phyloP scores from a whole-genome alignment of 768 basidiomycete species.

The Auriscalpium orientale region DNA sequence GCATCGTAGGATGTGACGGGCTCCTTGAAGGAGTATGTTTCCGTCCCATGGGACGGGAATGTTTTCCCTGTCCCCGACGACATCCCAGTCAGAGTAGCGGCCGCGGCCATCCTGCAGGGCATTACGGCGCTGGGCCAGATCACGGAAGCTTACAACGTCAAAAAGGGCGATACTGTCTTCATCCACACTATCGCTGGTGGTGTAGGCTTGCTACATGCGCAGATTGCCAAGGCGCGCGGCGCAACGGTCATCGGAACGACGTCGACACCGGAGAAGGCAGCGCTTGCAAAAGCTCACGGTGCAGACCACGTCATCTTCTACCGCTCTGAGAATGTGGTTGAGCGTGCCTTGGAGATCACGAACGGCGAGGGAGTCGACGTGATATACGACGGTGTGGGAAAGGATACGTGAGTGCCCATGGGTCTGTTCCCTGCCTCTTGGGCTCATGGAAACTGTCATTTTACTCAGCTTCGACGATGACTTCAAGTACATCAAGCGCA shows the following conservation, averaged over 20 bases:
- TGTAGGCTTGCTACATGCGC: slow-evolving; percentile 61
- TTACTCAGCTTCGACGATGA: slow-evolving; percentile 62
- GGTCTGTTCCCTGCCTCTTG: not conserved
- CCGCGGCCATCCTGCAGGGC: slow-evolving; percentile 64
- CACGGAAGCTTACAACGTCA: slow-evolving; percentile 79
- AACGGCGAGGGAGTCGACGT: slow-evolving; percentile 78
- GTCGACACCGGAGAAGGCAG: slow-evolving; percentile 77
- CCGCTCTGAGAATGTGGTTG: slow-evolving; percentile 63
- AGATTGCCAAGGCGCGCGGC: slow-evolving; percentile 65
- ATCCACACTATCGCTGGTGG: slow-evolving; percentile 93
- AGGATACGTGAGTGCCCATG: slow-evolving; percentile 66
- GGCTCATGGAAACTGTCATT: not conserved
- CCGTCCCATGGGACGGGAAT: slow-evolving; percentile 50
- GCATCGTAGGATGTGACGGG: slow-evolving; percentile 35
- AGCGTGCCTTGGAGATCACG: slow-evolving; percentile 67
- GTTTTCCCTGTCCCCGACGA: slow-evolving; percentile 56
- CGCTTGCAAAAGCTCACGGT: slow-evolving; percentile 68
- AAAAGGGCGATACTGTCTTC: slow-evolving; percentile 72
- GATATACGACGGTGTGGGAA: slow-evolving; percentile 94
- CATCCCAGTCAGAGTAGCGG: slow-evolving; percentile 54
- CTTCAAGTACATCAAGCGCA: slow-evolving; percentile 70
- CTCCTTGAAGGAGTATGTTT: slow-evolving; percentile 65
- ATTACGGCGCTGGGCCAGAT: slow-evolving; percentile 72
- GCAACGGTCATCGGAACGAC: slow-evolving; percentile 92
- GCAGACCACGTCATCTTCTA: slow-evolving; percentile 86